phyloP scores from a whole-genome alignment of 1,284 basidiomycete genomes.

The Rhodotorula mucilaginosa region DNA sequence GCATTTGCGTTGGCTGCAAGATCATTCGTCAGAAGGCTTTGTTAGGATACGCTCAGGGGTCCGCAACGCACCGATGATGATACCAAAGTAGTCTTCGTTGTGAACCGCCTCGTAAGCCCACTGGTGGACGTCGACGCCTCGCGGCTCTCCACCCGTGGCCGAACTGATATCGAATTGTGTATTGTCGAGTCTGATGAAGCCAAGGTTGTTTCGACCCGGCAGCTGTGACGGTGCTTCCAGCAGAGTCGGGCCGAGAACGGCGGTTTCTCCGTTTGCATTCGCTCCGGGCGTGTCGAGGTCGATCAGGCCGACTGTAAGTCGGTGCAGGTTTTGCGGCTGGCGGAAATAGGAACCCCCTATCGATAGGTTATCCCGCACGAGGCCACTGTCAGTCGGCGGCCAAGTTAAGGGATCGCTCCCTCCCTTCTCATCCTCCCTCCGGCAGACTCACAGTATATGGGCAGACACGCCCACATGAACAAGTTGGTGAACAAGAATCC shows the following conservation, averaged over 20 bases:
- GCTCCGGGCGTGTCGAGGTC: slow-evolving; percentile 47
- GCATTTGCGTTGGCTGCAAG: slow-evolving; percentile 43
- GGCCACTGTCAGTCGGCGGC: background rate
- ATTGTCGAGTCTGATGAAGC: slow-evolving; percentile 16
- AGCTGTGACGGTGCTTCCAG: slow-evolving; percentile 32
- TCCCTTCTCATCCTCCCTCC: background rate
- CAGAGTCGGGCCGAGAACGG: slow-evolving; percentile 46
- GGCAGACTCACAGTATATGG: slow-evolving; percentile 44
- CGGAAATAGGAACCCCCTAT: slow-evolving; percentile 43
- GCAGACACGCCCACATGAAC: slow-evolving; percentile 43
- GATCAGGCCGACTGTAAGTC: slow-evolving; percentile 43
- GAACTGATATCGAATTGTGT: slow-evolving; percentile 17
- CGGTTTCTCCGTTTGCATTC: slow-evolving; percentile 32
- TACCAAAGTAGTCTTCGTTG: slow-evolving; percentile 46
- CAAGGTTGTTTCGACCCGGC: slow-evolving; percentile 5
- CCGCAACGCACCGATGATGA: slow-evolving; percentile 38
- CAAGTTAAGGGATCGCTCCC: background rate
- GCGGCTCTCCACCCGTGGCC: background rate
- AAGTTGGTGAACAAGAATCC: background rate
- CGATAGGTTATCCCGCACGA: background rate
- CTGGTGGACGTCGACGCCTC: slow-evolving; percentile 25
- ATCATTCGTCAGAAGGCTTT: no score
- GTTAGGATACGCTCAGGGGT: no score
- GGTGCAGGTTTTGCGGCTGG: slow-evolving; percentile 29
- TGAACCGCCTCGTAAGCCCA: slow-evolving; percentile 44